Conservation (phyloP, 345 rosid species). For the Euphorbia lathyris region DNA sequence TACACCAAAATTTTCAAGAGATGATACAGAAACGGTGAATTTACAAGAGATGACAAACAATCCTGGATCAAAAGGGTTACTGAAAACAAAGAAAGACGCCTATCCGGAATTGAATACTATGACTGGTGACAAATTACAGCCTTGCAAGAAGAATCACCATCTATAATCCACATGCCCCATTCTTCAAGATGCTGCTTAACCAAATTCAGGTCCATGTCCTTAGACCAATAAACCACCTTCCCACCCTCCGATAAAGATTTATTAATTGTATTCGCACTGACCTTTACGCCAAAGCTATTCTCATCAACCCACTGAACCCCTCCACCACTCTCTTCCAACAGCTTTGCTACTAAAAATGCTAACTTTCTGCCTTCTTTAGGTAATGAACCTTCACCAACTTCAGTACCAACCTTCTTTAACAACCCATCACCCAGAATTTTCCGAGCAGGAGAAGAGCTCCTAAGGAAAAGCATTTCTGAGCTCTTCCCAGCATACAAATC, state of each 20-base stretch:
- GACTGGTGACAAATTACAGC: conserved; percentile 46
- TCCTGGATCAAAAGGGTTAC: too few relatives aligned
- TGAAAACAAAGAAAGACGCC: too few relatives aligned
- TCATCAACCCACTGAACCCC: conserved; percentile 38
- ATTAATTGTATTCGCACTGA: conserved; percentile 18
- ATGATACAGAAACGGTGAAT: too few relatives aligned
- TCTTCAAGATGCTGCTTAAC: conserved; percentile 38
- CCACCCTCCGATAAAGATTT: conserved; percentile 16
- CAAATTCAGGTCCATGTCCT: conserved; percentile 19
- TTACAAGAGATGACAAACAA: too few relatives aligned
- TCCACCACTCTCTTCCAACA: conserved; percentile 48
- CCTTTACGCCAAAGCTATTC: conserved; percentile 22
- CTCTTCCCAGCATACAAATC: conserved; percentile 43
- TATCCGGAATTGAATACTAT: too few relatives aligned
- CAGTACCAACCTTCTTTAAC: conserved; percentile 17
- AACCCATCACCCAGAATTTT: conserved; percentile 46
- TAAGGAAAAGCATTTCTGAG: conserved; percentile 40
- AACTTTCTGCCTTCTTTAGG: conserved; percentile 23
- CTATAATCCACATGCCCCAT: conserved; percentile 43
- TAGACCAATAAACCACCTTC: conserved; percentile 41
- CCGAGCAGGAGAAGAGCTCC: conserved; percentile 45
- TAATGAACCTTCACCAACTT: conserved; percentile 22
- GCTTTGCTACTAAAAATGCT: conserved; percentile 29
- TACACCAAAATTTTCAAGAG: too few relatives aligned
- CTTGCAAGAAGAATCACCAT: conserved; percentile 43